phyloP scores from a whole-genome alignment of 305 asterid genomes.

The Andrographis paniculata region DNA sequence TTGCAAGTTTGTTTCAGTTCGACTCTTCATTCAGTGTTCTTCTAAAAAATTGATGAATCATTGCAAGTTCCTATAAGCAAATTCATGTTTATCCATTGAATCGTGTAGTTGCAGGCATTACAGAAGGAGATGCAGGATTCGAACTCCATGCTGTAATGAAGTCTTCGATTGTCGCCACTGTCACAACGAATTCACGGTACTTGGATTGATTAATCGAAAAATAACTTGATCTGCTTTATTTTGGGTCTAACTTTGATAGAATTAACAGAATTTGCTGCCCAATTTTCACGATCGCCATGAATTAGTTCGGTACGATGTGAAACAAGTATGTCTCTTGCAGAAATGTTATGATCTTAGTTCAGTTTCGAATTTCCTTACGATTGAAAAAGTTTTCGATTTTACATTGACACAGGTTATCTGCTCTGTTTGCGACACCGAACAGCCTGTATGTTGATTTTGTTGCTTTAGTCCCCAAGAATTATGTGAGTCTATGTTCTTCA shows the following conservation, averaged over 20 bases:
- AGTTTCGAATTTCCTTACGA: not conserved
- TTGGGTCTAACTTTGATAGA: too few relatives aligned
- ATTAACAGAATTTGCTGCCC: slow-evolving; percentile 52
- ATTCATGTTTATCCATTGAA: slow-evolving; percentile 10
- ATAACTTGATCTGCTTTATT: too few relatives aligned
- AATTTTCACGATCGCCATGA: slow-evolving; percentile 75
- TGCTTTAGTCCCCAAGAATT: not conserved
- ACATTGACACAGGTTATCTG: slow-evolving; percentile 68
- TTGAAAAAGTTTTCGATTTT: not conserved
- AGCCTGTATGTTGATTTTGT: slow-evolving; percentile 53
- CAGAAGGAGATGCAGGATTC: slow-evolving; percentile 82
- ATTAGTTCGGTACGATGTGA: slow-evolving; percentile 61
- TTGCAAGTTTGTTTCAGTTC: too few relatives aligned
- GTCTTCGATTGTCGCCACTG: slow-evolving; percentile 92
- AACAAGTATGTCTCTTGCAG: slow-evolving; percentile 51
- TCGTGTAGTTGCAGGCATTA: slow-evolving; percentile 76
- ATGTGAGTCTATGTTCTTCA: not conserved
- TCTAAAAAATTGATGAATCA: too few relatives aligned
- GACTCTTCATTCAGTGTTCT: too few relatives aligned
- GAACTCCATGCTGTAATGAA: slow-evolving; percentile 94
- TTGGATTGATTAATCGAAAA: too few relatives aligned
- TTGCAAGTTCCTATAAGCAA: slow-evolving; percentile 1
- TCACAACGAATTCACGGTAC: slow-evolving; percentile 78
- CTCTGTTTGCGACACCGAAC: slow-evolving; percentile 92
- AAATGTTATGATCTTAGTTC: slow-evolving; percentile 13